Base-by-base conservation (phyloP, 805 yeast genomes). In the Candida manassasensis region DNA sequence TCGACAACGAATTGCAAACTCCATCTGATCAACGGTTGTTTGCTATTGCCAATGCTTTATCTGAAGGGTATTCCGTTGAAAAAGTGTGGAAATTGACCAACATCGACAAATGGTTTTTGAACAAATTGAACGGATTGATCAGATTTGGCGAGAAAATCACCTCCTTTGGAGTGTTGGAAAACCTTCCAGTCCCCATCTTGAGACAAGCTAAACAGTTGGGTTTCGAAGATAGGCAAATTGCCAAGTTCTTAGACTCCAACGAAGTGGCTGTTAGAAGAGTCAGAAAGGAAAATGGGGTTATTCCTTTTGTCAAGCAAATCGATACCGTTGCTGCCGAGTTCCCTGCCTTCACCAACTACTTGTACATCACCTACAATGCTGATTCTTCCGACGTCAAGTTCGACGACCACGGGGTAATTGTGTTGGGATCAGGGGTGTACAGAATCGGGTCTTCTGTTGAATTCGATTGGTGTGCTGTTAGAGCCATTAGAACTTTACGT, bases 311-410 rank as follows among this genome's bases (percentile, higher is more conserved):
- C 43, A 90, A 90, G 64, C 96, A 89, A 64, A 93, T 90, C 54
- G 98, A 90, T 71, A 90, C 98, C 19, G 95, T 90, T 48, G 98
- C 98, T 34, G 97, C 98, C 34, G 98, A 90, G 67, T 93, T 90
- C 78, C 98, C 98, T 35, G 96, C 97, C 32, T 75, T 61, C 67
- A 90, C 98, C 51, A 90, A 90, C 71, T 90, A 90, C 67, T 71
- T 90, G 63, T 90, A 93, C 71, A 77, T 86, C 64, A 93, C 97
- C 25, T 90, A 93, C 70, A 89, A 86, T 55, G 97, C 96, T 32
- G 88, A 84, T 48, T 66, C 83, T 22, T 81, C 84, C 48, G 98
- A 90, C 64, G 78, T 93, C 41, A 58, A 70, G n/a, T 93, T 90
- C 55, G 80, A 88, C 48, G 97, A 90, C 46, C 80, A 88, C 45